A percentile compares a stretch with the other conserved stretches of the same genome.
These are phyloP conservation scores for Cenchrus purpureus DNA, from an alignment of 176 grass and related monocot species.

Conservation along the genomic window DNA sequence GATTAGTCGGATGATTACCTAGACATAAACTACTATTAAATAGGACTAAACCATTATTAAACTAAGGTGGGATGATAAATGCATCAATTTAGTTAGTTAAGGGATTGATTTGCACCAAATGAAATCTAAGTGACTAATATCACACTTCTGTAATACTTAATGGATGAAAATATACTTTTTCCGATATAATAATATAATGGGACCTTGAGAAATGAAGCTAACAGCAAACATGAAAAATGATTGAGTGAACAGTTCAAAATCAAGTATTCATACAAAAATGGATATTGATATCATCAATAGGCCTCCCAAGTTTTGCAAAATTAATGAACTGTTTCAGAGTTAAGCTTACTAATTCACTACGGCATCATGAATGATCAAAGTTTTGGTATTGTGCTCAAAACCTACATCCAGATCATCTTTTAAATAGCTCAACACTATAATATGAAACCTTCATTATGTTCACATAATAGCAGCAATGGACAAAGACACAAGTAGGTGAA, in stretches of 20 bases:
- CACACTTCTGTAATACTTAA: no score
- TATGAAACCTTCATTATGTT: background rate
- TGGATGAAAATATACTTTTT: no score
- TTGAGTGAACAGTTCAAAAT: background rate
- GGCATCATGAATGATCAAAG: background rate
- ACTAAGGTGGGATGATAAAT: no score
- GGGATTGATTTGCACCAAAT: no score
- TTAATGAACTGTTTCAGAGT: background rate
- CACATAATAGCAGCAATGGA: conserved; percentile 3
- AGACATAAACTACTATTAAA: no score
- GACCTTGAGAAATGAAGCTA: background rate
- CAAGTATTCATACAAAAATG: no score
- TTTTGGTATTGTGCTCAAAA: background rate
- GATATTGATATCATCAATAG: background rate
- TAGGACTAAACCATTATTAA: no score
- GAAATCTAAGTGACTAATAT: no score
- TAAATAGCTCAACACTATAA: background rate
- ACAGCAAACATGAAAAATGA: background rate
- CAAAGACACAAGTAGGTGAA: background rate
- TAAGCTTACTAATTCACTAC: background rate
- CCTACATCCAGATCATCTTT: background rate
- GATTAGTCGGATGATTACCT: no score
- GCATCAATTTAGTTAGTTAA: no score
- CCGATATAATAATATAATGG: no score
- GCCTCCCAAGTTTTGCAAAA: background rate